phyloP scores from a whole-genome alignment of 805 yeast species.

The Candida argentea region DNA sequence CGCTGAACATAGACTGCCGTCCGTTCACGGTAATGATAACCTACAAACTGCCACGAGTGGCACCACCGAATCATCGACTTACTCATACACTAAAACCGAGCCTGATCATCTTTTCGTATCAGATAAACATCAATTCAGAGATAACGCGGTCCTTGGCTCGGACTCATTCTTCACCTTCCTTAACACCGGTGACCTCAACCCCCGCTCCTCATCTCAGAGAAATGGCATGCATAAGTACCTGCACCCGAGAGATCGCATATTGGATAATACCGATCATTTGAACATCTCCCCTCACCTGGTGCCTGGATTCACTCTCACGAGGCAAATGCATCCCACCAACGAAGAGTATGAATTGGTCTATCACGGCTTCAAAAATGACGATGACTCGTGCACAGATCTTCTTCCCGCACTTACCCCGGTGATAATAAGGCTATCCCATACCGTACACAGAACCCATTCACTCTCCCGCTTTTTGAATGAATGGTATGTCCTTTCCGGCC shows the following conservation, averaged over 20 bases:
- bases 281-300: slow-evolving; percentile 8
- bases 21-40: too few species aligned
- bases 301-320: slow-evolving; percentile 15
- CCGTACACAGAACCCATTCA: slow-evolving; percentile 10
- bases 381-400: slow-evolving; percentile 2
- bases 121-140: slow-evolving; percentile 3
- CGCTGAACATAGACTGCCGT: too few species aligned
- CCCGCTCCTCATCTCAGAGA: too few species aligned
- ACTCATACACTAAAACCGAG: too few species aligned
- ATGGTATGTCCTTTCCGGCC: slow-evolving; percentile 23
- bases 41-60: too few species aligned
- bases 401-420: slow-evolving; percentile 6
- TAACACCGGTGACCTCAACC: slow-evolving; percentile 14
- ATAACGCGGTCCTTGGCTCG: slow-evolving; percentile 7
- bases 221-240: too few species aligned
- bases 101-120: too few species aligned
- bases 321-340: slow-evolving; percentile 8
- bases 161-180: slow-evolving; percentile 18
- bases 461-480: slow-evolving; percentile 22
- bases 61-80: too few species aligned
- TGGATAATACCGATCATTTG: slow-evolving; percentile 10
- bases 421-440: slow-evolving; percentile 17
- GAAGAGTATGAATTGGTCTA: slow-evolving; percentile 8
- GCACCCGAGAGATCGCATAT: too few species aligned
- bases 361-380: slow-evolving; percentile 9